phyloP scores from a whole-genome alignment of 2,329 filamentous ascomycete species.

The Tolypocladium cylindrosporum region DNA sequence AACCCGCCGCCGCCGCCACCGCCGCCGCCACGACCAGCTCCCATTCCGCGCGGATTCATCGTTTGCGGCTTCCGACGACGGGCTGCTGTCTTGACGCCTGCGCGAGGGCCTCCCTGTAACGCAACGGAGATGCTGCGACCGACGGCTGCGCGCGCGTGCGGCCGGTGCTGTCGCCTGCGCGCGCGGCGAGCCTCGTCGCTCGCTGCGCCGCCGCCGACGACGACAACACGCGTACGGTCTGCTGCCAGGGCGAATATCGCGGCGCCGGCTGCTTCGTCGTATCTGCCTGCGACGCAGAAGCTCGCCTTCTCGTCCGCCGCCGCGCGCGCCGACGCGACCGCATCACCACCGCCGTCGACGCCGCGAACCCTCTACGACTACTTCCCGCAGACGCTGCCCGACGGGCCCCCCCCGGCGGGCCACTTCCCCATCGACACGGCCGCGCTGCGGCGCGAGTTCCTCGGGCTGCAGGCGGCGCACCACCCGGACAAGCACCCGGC shows the following conservation, averaged over 20 bases:
- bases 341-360: not conserved
- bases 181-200: not conserved
- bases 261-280: not conserved
- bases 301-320: conserved; percentile 3
- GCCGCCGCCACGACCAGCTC: no score
- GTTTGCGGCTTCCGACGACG: not conserved
- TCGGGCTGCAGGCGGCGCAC: conserved; percentile 66
- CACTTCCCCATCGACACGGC: conserved; percentile 65
- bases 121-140: not conserved
- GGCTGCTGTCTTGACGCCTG: not conserved
- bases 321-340: conserved; percentile 4
- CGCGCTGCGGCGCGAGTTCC: conserved; percentile 72
- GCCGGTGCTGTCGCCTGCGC: not conserved
- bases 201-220: not conserved
- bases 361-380: conserved; percentile 66
- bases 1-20: not conserved
- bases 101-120: no score
- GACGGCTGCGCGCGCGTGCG: not conserved
- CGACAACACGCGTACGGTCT: not conserved
- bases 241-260: not conserved
- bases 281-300: not conserved
- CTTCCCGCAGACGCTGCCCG: conserved; percentile 71
- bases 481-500: conserved; percentile 62
- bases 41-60: not conserved
- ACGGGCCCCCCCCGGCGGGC: conserved; percentile 67